phyloP scores from a whole-genome alignment of 768 basidiomycete species.

The Collybia mongolica region DNA sequence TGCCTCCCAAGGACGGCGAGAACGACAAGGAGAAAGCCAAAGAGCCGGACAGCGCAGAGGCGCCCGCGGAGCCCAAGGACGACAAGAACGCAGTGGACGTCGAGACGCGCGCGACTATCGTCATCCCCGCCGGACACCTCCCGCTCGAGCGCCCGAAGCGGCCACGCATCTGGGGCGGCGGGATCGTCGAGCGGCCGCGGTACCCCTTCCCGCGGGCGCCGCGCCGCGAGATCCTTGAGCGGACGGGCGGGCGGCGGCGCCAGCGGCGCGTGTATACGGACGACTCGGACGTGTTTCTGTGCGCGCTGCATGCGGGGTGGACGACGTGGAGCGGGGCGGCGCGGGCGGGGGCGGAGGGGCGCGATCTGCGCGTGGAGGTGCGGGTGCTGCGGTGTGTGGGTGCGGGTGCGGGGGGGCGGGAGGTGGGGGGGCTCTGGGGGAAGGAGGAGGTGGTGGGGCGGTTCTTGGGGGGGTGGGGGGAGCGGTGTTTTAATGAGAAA shows the following conservation, averaged over 20 bases:
- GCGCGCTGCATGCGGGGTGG: conserved; percentile 65
- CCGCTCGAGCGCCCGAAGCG: conserved; percentile 51
- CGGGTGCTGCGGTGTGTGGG: conserved; percentile 26
- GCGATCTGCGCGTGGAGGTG: conserved; percentile 3
- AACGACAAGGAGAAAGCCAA: conserved; percentile 12
- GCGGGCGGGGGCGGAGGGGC: conserved; percentile 1
- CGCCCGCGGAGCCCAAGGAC: conserved; percentile 10
- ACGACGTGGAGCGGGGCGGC: neutral
- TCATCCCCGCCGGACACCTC: conserved; percentile 59
- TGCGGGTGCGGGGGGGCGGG: conserved; percentile 4
- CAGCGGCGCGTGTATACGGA: conserved; percentile 6
- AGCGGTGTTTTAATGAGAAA: conserved; percentile 13
- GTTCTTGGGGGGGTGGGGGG: conserved; percentile 9
- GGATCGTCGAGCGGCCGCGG: conserved; percentile 34
- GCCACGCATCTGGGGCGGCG: conserved; percentile 73
- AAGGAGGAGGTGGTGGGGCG: conserved; percentile 40
- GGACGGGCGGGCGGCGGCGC: conserved; percentile 21
- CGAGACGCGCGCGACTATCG: conserved; percentile 49
- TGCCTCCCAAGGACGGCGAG: conserved; percentile 5
- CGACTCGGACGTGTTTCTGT: conserved; percentile 52
- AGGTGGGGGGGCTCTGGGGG: conserved; percentile 10
- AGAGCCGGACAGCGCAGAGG: conserved; percentile 16
- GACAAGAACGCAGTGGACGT: conserved; percentile 32
- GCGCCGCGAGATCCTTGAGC: conserved; percentile 30
- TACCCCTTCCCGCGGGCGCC: conserved; percentile 11